Evolutionary conservation across 208 protist genomes (phyloP).

Genomic region (Leishmania amazonensis): DNA sequence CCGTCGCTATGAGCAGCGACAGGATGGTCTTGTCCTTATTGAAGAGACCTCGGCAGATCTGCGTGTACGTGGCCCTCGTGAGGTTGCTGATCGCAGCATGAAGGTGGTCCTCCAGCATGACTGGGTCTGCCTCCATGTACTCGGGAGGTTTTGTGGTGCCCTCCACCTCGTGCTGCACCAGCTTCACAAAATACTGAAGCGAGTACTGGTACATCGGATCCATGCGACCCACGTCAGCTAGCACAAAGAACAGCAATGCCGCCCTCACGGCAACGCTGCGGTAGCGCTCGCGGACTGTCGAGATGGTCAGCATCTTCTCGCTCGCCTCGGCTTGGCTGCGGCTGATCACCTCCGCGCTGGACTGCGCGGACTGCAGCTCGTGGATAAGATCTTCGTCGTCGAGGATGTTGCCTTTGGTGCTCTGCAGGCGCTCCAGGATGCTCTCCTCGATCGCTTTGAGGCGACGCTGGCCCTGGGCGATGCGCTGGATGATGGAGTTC

Average conservation of each 20-base stretch:
- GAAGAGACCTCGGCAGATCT: slow-evolving; percentile 98
- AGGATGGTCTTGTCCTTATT: slow-evolving; percentile 97
- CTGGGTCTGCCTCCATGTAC: slow-evolving; percentile 51
- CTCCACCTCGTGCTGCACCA: slow-evolving; percentile 92
- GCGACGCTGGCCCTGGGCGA: slow-evolving; percentile 91
- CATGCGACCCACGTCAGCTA: slow-evolving; percentile 93
- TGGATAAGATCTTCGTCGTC: slow-evolving; percentile 96
- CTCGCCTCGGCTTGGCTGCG: slow-evolving; percentile 89
- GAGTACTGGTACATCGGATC: slow-evolving; percentile 99
- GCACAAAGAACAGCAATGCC: slow-evolving; percentile 95
- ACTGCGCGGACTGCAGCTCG: slow-evolving; percentile 94
- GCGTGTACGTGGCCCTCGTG: slow-evolving; percentile 93
- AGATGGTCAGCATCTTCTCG: slow-evolving; percentile 95
- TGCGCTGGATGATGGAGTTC: slow-evolving; percentile 93
- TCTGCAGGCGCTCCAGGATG: slow-evolving; percentile 91
- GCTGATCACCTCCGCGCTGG: slow-evolving; percentile 86
- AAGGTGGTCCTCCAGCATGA: slow-evolving; percentile 81
- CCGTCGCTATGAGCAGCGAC: slow-evolving; percentile 93
- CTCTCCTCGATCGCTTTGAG: slow-evolving; percentile 93
- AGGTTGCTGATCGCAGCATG: slow-evolving; percentile 78
- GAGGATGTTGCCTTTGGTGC: slow-evolving; percentile 93
- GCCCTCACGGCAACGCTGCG: slow-evolving; percentile 89
- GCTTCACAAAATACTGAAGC: slow-evolving; percentile 97
- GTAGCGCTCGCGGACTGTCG: slow-evolving; percentile 88
- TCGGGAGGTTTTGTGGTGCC: slow-evolving; percentile 57